These are phyloP conservation scores for Colletotrichum spinosum DNA, from an alignment of 2,329 filamentous ascomycete species.

Conservation along the genomic window DNA sequence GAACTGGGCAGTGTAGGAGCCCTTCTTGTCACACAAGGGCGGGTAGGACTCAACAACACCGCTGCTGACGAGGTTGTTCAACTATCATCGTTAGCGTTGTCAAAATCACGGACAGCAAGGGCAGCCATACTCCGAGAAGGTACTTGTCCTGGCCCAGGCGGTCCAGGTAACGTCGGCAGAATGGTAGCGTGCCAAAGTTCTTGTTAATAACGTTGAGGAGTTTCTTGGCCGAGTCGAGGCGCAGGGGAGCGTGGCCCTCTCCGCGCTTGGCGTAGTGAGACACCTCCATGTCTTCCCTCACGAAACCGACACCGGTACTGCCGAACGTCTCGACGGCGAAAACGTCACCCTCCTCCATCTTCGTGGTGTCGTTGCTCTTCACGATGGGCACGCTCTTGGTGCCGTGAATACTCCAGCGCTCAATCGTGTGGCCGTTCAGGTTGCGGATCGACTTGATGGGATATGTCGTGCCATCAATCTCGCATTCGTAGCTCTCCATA, in stretches of 20 bases:
- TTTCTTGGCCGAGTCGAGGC: constrained; percentile 84
- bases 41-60: constrained; percentile 93
- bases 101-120: constrained; percentile 41
- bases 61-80: constrained; percentile 85
- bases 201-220: constrained; percentile 92
- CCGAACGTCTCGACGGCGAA: constrained; percentile 89
- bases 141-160: constrained; percentile 96
- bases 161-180: constrained; percentile 91
- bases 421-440: constrained; percentile 81
- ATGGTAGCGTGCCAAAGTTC: constrained; percentile 94
- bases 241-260: constrained; percentile 81
- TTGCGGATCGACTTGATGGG: constrained; percentile 79
- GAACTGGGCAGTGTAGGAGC: constrained; percentile 93
- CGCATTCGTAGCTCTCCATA: constrained; percentile 83
- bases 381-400: constrained; percentile 85
- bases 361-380: constrained; percentile 79
- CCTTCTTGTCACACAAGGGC: constrained; percentile 90
- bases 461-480: constrained; percentile 74
- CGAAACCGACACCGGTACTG: constrained; percentile 81
- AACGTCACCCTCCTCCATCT: constrained; percentile 87
- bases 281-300: constrained; percentile 82
- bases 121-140: constrained; percentile 77
- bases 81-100: constrained; percentile 56
- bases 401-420: constrained; percentile 81
- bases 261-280: constrained; percentile 86